Conservation (phyloP, 2,329 filamentous ascomycete species). For the Exophiala sideris region DNA sequence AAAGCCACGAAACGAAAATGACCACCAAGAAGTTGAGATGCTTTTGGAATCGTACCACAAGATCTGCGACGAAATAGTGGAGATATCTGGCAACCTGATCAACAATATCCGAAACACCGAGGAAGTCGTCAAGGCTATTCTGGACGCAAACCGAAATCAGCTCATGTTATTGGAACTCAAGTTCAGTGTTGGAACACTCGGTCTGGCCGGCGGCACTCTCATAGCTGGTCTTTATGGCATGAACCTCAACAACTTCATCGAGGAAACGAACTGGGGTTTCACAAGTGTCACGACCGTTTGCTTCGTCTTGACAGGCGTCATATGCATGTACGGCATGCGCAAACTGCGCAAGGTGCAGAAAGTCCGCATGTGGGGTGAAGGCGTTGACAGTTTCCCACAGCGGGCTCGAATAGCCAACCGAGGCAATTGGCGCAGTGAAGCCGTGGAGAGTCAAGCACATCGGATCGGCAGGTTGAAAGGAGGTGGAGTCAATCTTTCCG, state of each 20-base stretch:
- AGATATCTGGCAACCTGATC: conserved; percentile 88
- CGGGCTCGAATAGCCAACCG: conserved; percentile 25
- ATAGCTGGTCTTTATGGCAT: conserved; percentile 98
- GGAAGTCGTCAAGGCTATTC: conserved; percentile 94
- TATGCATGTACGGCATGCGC: conserved; percentile 77
- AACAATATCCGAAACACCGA: conserved; percentile 96
- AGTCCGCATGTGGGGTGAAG: conserved; percentile 77
- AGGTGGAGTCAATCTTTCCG: conserved; percentile 6
- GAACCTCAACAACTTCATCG: conserved; percentile 98
- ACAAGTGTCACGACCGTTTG: conserved; percentile 68
- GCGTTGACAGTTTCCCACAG: conserved; percentile 35
- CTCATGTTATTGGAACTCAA: conserved; percentile 97
- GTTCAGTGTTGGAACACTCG: conserved; percentile 90
- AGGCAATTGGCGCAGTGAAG: conserved; percentile 43
- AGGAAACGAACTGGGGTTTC: conserved; percentile 88
- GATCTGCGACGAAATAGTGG: conserved; percentile 95
- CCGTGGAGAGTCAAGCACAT: conserved; percentile 39
- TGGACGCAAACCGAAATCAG: conserved; percentile 95
- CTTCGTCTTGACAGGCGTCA: conserved; percentile 67
- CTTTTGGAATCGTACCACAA: conserved; percentile 96
- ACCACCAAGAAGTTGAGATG: conserved; percentile 97
- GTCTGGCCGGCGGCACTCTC: conserved; percentile 91
- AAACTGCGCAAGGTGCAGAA: conserved; percentile 84
- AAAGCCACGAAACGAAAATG: conserved; percentile 69
- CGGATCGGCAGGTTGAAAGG: conserved; percentile 38